These are phyloP conservation scores for Podospora didyma DNA, from an alignment of 495 filamentous ascomycete genomes.

Conservation along the genomic window DNA sequence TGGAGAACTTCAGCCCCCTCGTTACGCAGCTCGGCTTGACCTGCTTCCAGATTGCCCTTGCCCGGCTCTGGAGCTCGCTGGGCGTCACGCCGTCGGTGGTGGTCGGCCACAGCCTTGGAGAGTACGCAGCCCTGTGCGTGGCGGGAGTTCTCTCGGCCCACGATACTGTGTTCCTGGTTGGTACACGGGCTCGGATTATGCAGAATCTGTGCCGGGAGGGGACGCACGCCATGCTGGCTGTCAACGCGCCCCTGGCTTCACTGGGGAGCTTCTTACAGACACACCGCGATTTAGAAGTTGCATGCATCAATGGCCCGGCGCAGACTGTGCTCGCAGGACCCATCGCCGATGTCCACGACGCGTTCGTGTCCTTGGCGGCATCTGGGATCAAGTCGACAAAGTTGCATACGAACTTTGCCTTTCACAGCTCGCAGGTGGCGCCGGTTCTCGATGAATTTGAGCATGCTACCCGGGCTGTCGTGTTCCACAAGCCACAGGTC, in stretches of 20 bases:
- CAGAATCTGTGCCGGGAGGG: constrained; percentile 61
- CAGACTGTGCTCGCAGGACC: constrained; percentile 57
- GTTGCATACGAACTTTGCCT: constrained; percentile 69
- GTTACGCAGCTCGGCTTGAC: constrained; percentile 69
- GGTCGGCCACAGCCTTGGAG: constrained; percentile 77
- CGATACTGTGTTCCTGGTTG: constrained; percentile 75
- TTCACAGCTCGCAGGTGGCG: constrained; percentile 75
- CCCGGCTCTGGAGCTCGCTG: constrained; percentile 69
- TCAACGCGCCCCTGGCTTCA: constrained; percentile 37
- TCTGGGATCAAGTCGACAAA: constrained; percentile 51
- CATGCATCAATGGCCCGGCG: constrained; percentile 55
- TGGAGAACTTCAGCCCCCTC: constrained; percentile 62
- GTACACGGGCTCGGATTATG: constrained; percentile 67
- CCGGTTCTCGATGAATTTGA: constrained; percentile 63
- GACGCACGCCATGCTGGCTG: constrained; percentile 64
- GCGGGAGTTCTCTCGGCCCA: constrained; percentile 70
- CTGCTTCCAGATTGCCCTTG: constrained; percentile 76
- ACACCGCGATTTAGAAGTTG: constrained; percentile 33
- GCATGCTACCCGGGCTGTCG: constrained; percentile 48
- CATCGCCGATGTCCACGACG: constrained; percentile 44
- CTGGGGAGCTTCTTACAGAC: constrained; percentile 25
- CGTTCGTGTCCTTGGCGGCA: constrained; percentile 45
- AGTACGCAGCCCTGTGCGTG: constrained; percentile 78
- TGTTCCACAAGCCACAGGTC: constrained; percentile 55
- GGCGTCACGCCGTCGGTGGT: constrained; percentile 69